Evolutionary conservation across 352 stramenopile species (phyloP).

Genomic region (Globisporangium nodosum): DNA sequence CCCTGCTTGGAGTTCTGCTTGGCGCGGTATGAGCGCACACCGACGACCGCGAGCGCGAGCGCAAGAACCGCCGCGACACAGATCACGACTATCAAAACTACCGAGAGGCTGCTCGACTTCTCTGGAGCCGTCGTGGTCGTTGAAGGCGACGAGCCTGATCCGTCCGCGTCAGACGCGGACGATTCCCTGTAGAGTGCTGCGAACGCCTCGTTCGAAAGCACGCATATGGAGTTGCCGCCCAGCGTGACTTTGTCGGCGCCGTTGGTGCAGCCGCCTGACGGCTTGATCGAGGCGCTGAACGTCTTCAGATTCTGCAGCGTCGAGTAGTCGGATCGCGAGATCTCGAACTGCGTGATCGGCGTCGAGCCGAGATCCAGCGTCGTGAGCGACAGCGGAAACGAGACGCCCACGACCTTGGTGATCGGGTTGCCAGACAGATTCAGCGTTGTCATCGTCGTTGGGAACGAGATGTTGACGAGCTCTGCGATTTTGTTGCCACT

Average conservation of each 20-base stretch:
- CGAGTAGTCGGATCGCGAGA: slow-evolving; percentile 54
- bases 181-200: slow-evolving; percentile 26
- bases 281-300: slow-evolving; percentile 35
- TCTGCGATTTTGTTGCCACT: slow-evolving; percentile 38
- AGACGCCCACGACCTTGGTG: slow-evolving; percentile 41
- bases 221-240: slow-evolving; percentile 35
- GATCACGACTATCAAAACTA: slow-evolving; percentile 53
- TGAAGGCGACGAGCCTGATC: slow-evolving; percentile 15
- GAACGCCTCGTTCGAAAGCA: slow-evolving; percentile 65
- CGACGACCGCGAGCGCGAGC: slow-evolving; percentile 44
- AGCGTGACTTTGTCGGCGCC: slow-evolving; percentile 38
- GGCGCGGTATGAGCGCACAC: slow-evolving; percentile 38
- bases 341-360: slow-evolving; percentile 62
- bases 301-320: slow-evolving; percentile 40
- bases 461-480: slow-evolving; percentile 48
- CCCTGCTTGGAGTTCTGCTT: slow-evolving; percentile 20
- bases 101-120: slow-evolving; percentile 27
- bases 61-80: slow-evolving; percentile 43
- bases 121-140: slow-evolving; percentile 17
- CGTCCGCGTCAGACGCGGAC: slow-evolving; percentile 3
- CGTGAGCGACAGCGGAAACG: slow-evolving; percentile 45
- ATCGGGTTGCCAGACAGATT: slow-evolving; percentile 63
- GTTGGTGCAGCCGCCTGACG: slow-evolving; percentile 35
- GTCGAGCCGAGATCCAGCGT: slow-evolving; percentile 39
- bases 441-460: slow-evolving; percentile 35